A percentile compares a stretch with the other conserved stretches of the same genome.
Conservation (phyloP, 1,139 yeast species). For the Saccharomyces hybrid region DNA sequence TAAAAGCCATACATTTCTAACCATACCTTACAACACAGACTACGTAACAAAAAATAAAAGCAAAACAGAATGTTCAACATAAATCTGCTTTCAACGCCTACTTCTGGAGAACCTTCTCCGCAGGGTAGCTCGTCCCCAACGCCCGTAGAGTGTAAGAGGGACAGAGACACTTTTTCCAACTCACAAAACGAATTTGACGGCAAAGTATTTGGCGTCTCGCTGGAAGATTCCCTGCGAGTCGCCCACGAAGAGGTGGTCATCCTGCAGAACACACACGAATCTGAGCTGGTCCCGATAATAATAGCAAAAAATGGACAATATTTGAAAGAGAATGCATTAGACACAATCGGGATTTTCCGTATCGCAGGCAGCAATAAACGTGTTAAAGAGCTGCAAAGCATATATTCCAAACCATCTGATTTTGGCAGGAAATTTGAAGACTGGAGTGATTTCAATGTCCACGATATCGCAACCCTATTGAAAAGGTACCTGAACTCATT, state of each 20-base stretch:
- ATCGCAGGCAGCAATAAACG: constrained; percentile 85
- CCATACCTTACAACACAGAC: not conserved
- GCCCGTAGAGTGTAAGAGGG: not conserved
- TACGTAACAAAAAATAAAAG: not conserved
- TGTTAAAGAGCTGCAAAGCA: constrained; percentile 68
- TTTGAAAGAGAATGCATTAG: constrained; percentile 63
- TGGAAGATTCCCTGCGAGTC: constrained; percentile 54
- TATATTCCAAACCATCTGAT: constrained; percentile 74
- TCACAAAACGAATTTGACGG: constrained; percentile 20
- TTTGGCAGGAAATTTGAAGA: constrained; percentile 67
- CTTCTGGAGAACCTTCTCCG: not conserved
- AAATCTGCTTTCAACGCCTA: not conserved
- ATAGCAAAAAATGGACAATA: constrained; percentile 88
- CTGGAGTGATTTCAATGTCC: constrained; percentile 85
- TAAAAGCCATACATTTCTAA: not conserved
- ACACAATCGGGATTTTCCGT: constrained; percentile 81
- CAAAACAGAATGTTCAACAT: not conserved
- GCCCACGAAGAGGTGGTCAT: constrained; percentile 35
- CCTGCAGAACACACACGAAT: constrained; percentile 3
- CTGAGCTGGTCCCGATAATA: constrained; percentile 33
- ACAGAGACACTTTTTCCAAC: not conserved
- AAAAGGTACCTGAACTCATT: constrained; percentile 75
- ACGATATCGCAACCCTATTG: constrained; percentile 85
- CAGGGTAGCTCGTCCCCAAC: not conserved
- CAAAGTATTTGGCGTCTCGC: constrained; percentile 67